Evolutionary conservation across 768 basidiomycete genomes (phyloP).

Genomic region (Xerocomellus amylosporus): DNA sequence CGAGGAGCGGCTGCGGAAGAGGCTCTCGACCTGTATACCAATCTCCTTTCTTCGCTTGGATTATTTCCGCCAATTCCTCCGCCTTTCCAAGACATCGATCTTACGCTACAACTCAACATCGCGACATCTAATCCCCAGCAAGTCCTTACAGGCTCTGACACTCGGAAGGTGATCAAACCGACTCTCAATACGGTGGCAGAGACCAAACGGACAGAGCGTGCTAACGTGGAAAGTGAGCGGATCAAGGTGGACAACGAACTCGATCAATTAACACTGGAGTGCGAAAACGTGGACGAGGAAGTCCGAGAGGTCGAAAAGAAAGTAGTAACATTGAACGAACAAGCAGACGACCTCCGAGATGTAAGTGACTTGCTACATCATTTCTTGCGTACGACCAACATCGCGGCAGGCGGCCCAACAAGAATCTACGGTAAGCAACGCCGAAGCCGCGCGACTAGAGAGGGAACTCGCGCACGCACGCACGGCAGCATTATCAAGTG

Average conservation of each 20-base stretch:
- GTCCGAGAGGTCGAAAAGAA: conserved; percentile 72
- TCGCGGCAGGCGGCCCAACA: conserved; percentile 65
- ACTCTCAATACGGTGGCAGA: conserved; percentile 72
- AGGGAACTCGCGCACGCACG: conserved; percentile 71
- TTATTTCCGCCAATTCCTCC: conserved; percentile 71
- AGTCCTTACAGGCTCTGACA: conserved; percentile 65
- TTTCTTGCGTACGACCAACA: conserved; percentile 1
- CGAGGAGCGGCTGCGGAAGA: conserved; percentile 80
- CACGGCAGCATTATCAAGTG: conserved; percentile 72
- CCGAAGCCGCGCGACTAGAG: conserved; percentile 65
- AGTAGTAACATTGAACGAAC: conserved; percentile 62
- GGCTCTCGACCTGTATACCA: conserved; percentile 75
- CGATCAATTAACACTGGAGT: conserved; percentile 70
- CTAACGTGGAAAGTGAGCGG: conserved; percentile 69
- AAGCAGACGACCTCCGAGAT: conserved; percentile 80
- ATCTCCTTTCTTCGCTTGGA: conserved; percentile 69
- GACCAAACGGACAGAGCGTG: conserved; percentile 64
- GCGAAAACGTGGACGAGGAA: conserved; percentile 81
- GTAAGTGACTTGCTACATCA: conserved; percentile 40
- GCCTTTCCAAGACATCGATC: conserved; percentile 70
- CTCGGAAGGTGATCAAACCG: conserved; percentile 73
- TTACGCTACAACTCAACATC: conserved; percentile 78
- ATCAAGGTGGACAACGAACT: conserved; percentile 82
- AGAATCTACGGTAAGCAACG: conserved; percentile 64
- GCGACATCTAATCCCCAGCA: conserved; percentile 69